A percentile compares a stretch with the other conserved stretches of the same genome.
phyloP scores from a whole-genome alignment of 305 asterid species.

The Solanum aculeatissimum region DNA sequence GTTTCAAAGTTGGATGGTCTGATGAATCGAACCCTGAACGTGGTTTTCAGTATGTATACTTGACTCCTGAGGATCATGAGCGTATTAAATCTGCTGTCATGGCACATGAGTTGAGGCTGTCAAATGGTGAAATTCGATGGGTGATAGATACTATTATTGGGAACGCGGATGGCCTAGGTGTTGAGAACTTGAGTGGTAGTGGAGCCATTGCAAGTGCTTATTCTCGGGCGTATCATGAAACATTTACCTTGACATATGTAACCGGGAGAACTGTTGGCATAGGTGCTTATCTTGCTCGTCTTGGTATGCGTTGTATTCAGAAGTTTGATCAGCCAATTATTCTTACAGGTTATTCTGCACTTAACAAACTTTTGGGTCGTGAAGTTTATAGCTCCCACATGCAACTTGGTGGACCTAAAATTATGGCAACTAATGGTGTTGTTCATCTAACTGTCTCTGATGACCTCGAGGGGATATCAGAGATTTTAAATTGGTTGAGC shows the following conservation, averaged over 20 bases:
- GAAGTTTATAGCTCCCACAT: constrained; percentile 99
- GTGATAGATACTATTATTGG: constrained; percentile 83
- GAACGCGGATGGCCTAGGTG: constrained; percentile 88
- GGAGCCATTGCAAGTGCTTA: constrained; percentile 99
- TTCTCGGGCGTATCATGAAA: constrained; percentile 87
- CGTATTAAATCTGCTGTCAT: constrained; percentile 65
- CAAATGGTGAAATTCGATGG: constrained; percentile 78
- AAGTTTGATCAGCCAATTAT: constrained; percentile 96
- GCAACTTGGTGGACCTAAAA: constrained; percentile 99
- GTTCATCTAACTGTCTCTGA: constrained; percentile 95
- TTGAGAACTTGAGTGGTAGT: constrained; percentile 84
- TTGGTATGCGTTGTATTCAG: constrained; percentile 98
- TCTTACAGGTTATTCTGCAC: constrained; percentile 93
- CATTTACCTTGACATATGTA: constrained; percentile 88
- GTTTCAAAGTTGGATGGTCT: constrained; percentile 97
- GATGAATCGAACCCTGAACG: constrained; percentile 84
- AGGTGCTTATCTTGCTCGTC: constrained; percentile 98
- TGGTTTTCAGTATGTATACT: constrained; percentile 82
- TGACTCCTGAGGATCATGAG: constrained; percentile 75
- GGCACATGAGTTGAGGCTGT: constrained; percentile 55
- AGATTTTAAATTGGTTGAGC: constrained; percentile 90
- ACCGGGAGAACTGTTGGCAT: constrained; percentile 96
- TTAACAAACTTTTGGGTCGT: constrained; percentile 92
- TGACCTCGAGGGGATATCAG: constrained; percentile 89
- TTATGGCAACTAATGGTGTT: constrained; percentile 98